Base-by-base conservation (phyloP, 1,139 yeast species). In the Yamadazyma taylorii region DNA sequence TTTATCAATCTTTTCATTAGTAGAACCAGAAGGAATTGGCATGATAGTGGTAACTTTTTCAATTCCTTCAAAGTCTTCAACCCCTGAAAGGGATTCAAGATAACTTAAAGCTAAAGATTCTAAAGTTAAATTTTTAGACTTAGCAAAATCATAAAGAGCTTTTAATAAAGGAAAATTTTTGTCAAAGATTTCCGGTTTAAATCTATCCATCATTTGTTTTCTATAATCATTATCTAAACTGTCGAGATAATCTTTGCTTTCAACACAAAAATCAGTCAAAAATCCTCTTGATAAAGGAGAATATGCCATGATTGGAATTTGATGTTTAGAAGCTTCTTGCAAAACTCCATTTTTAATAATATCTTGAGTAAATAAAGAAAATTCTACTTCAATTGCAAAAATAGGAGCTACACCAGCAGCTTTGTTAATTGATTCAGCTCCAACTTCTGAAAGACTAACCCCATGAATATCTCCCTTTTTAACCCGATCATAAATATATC, bases 261-360 rank as follows among this genome's bases (percentile, higher is more conserved):
- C 74, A 40, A 78, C 73, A 13, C 65, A 53, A 35, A 46, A 46
- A 39, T 92, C 94, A 6, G 94, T 81, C 42, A 88, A 71, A 40
- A 80, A 61, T 1, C 96, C 96, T 52, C 85, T 71, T n/a, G 88
- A 81, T 43, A 88, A 68, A 29, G 96, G 96, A 19, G 95, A 83
- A 61, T 88, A 87, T 19, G 90, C 87, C 43, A 85, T 63, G 26
- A 86, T 66, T 7, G 92, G 84, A 39, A 87, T 73, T n/a, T 66
- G 66, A 27, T 55, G 53, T 33, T 51, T 47, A 11, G 71, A 55
- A 27, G 75, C 65, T 41, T 80, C 81, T 12, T 69, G 72, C 43
- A 81, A 73, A 15, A 83, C 72, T 1, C 90, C 95, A 51, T 83
- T 78, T 8, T 60, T 45, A 28, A 79, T 53, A 24, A 81, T 73